Evolutionary conservation across 1,139 yeast species (phyloP).

Genomic region (Lodderomyces beijingensis): DNA sequence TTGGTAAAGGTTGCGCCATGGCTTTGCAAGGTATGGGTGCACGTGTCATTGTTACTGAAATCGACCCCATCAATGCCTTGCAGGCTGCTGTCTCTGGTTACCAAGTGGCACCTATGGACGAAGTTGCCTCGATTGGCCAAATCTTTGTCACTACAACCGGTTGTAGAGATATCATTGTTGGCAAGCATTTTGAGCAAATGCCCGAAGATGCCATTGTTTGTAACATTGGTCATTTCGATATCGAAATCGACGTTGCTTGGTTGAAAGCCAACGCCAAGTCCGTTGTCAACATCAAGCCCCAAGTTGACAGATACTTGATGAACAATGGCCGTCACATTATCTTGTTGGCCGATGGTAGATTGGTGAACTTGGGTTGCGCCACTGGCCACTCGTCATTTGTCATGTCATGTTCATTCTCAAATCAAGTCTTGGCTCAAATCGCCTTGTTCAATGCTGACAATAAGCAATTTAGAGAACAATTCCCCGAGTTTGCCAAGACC

Average conservation of each 20-base stretch:
- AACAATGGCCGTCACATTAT: constrained; percentile 90
- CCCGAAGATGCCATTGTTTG: constrained; percentile 99
- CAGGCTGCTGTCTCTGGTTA: constrained; percentile 99
- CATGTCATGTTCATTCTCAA: constrained; percentile 99
- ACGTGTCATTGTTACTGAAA: constrained; percentile 94
- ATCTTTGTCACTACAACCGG: constrained; percentile 99
- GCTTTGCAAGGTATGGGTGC: constrained; percentile 99
- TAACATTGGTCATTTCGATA: constrained; percentile 99
- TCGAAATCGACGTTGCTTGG: constrained; percentile 99
- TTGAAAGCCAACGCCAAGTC: constrained; percentile 86
- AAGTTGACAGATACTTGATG: constrained; percentile 96
- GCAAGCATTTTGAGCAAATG: constrained; percentile 84
- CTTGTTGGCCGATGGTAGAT: constrained; percentile 98
- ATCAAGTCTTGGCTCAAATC: constrained; percentile 99
- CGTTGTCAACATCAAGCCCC: constrained; percentile 96
- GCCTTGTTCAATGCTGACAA: constrained; percentile 94
- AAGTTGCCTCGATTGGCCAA: constrained; percentile 91
- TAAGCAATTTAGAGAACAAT: constrained; percentile 71
- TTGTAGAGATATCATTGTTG: constrained; percentile 96
- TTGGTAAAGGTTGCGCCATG: constrained; percentile 99
- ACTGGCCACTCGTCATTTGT: constrained; percentile 99
- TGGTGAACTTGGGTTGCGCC: constrained; percentile 99
- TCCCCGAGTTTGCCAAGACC: constrained; percentile 88
- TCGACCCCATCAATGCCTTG: constrained; percentile 98
- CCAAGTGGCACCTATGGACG: constrained; percentile 96